A percentile compares a stretch with the other conserved stretches of the same genome.
Evolutionary conservation across 2,329 filamentous ascomycete genomes (phyloP).

Genomic region (Scedosporium apiospermum): DNA sequence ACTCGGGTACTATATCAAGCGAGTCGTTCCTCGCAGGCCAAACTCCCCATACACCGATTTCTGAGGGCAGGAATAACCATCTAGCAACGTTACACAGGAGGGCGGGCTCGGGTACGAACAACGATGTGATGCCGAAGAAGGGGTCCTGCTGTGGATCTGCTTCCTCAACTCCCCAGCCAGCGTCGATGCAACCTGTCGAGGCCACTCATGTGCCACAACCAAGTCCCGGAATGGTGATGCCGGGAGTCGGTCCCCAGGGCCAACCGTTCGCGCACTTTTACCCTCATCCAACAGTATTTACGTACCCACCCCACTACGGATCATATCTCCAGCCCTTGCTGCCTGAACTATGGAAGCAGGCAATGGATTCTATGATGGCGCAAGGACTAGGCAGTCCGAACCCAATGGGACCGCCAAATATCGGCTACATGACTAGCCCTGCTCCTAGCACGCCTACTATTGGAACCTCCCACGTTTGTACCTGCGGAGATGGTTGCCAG

Average conservation of each 20-base stretch:
- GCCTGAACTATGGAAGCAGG: slow-evolving; percentile 41
- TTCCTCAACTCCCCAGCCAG: slow-evolving; percentile 13
- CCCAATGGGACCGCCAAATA: not conserved
- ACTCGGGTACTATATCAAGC: slow-evolving; percentile 12
- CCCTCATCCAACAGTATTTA: slow-evolving; percentile 22
- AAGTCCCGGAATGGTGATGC: not conserved
- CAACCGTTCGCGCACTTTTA: slow-evolving; percentile 1
- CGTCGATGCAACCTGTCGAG: slow-evolving; percentile 8
- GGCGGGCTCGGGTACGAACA: not conserved
- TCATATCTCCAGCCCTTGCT: slow-evolving; percentile 46
- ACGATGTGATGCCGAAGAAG: slow-evolving; percentile 10
- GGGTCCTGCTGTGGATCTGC: slow-evolving; percentile 21
- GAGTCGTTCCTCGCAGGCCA: slow-evolving; percentile 8
- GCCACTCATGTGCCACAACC: not conserved
- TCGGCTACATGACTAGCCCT: not conserved
- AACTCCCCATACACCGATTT: not conserved
- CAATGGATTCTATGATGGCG: slow-evolving; percentile 26
- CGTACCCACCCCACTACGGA: slow-evolving; percentile 44
- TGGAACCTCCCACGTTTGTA: slow-evolving; percentile 36
- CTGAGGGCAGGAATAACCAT: not conserved
- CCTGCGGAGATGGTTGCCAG: slow-evolving; percentile 56
- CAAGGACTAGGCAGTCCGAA: not conserved
- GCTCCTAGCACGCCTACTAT: slow-evolving; percentile 2
- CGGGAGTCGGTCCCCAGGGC: not conserved
- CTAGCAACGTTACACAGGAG: not conserved